Evolutionary conservation across 257 asterid species (phyloP).

Genomic region (Eustoma russellianum): DNA sequence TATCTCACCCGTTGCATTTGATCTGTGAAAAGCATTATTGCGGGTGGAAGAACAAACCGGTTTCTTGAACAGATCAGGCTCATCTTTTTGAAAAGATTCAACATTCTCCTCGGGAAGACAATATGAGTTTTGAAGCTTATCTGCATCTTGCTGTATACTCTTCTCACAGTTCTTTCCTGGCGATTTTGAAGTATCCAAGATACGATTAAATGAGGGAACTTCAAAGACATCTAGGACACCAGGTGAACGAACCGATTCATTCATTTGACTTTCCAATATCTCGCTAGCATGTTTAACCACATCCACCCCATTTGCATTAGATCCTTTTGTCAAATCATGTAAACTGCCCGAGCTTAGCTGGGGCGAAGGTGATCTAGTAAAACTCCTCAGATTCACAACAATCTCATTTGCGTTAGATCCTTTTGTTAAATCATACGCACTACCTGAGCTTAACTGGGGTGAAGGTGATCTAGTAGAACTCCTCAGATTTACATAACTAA

Average conservation of each 20-base stretch:
- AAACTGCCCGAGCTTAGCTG: constrained; percentile 20
- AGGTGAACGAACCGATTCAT: constrained; percentile 28
- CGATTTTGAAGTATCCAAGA: constrained; percentile 14
- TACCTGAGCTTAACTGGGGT: constrained; percentile 21
- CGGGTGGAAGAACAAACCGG: constrained; percentile 30
- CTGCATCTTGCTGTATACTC: constrained; percentile 15
- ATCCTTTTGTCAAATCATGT: constrained; percentile 16
- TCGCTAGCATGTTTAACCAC: constrained; percentile 10
- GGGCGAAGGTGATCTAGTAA: constrained; percentile 33
- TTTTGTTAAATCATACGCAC: constrained; percentile 19
- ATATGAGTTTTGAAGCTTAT: constrained; percentile 15
- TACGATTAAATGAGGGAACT: constrained; percentile 48
- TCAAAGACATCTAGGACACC: constrained; percentile 78
- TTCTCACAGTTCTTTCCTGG: constrained; percentile 15
- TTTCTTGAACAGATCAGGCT: constrained; percentile 58
- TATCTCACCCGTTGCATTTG: constrained; percentile 32
- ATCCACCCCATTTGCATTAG: constrained; percentile 16
- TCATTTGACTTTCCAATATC: constrained; percentile 11
- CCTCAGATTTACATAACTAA: constrained; percentile 15
- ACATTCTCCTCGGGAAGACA: constrained; percentile 16
- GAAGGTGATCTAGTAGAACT: constrained; percentile 35
- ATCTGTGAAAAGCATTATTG: constrained; percentile 29
- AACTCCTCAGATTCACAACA: constrained; percentile 14
- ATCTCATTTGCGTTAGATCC: constrained; percentile 14
- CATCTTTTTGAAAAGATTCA: constrained; percentile 29